Percentiles rank a stretch among this genome's conserved stretches.
Evolutionary conservation across 352 stramenopile species (phyloP).

Genomic region (Blastocystis hominis): DNA sequence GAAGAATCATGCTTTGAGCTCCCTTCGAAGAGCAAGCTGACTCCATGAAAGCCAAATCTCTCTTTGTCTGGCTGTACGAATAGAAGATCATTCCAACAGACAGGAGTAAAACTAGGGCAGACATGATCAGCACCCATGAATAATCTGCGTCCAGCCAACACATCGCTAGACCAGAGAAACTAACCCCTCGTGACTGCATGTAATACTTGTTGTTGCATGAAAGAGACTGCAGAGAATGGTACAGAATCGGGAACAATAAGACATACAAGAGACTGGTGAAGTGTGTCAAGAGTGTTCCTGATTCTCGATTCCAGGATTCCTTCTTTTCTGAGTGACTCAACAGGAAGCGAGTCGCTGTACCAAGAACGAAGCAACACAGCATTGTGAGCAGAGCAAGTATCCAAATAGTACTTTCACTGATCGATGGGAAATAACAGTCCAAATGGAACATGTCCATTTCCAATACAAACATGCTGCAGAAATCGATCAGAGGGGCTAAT

Average conservation of each 20-base stretch:
- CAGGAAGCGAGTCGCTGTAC: not conserved
- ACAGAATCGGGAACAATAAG: not conserved
- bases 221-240: slow-evolving; percentile 1
- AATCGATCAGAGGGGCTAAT: not conserved
- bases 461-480: slow-evolving; percentile 20
- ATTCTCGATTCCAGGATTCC: not conserved
- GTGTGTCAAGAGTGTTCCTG: not conserved
- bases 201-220: slow-evolving; percentile 38
- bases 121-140: not conserved
- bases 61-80: not conserved
- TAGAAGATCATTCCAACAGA: not conserved
- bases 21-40: no score
- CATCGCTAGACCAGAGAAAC: not conserved
- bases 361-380: not conserved
- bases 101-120: not conserved
- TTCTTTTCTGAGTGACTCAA: no score
- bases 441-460: not conserved
- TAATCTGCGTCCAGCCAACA: not conserved
- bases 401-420: not conserved
- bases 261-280: not conserved
- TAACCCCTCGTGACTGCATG: not conserved
- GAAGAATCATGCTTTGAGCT: no score
- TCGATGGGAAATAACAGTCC: not conserved
- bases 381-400: not conserved
- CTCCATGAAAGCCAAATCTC: no score